Evolutionary conservation across 1,284 basidiomycete species (phyloP).

Genomic region (Irpex sp.): DNA sequence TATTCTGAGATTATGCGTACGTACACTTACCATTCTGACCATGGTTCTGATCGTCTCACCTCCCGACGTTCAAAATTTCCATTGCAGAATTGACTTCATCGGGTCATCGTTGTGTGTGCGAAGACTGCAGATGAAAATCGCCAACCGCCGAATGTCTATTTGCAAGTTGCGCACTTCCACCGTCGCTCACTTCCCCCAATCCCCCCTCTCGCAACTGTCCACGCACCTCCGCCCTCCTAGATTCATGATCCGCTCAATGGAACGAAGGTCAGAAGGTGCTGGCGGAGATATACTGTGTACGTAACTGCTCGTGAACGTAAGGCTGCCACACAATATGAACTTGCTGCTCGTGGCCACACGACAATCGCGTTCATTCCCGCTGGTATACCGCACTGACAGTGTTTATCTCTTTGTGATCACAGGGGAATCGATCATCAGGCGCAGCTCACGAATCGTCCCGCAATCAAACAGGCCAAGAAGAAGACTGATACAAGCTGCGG

Average conservation of each 20-base stretch:
- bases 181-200: not conserved
- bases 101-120: not conserved
- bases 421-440: not conserved
- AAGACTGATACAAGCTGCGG: too few species aligned
- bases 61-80: too few species aligned
- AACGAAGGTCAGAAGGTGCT: not conserved
- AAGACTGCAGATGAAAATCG: not conserved
- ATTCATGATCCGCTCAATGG: not conserved
- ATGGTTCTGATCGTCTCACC: not conserved
- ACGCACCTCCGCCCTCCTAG: not conserved
- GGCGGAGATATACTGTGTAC: too few species aligned
- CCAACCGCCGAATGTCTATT: not conserved
- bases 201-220: not conserved
- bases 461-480: too few species aligned
- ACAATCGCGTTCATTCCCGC: not conserved
- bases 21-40: not conserved
- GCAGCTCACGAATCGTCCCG: too few species aligned
- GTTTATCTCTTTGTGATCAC: not conserved
- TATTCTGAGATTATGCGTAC: not conserved
- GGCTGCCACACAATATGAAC: not conserved
- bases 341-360: not conserved
- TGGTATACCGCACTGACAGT: not conserved
- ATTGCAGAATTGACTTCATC: not conserved
- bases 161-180: not conserved
- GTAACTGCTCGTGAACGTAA: too few species aligned